Conservation (phyloP, 805 yeast species). For the Yarrowia alimentaria region DNA sequence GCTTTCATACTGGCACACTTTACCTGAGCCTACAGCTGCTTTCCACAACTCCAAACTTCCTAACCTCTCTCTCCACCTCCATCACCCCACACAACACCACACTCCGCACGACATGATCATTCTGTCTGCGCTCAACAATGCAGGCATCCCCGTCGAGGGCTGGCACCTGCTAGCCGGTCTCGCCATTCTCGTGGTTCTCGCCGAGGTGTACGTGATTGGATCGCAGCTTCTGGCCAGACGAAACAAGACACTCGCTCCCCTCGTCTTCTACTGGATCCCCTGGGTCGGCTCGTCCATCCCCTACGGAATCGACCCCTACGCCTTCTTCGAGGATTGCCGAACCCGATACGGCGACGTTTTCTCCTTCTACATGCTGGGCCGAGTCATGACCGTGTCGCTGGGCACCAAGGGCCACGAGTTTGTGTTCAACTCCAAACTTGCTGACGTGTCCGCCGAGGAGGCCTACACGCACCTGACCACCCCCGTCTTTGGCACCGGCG, state of each 20-base stretch:
- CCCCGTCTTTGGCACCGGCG: constrained; percentile 98
- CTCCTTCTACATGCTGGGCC: constrained; percentile 85
- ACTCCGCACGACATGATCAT: constrained; percentile 16
- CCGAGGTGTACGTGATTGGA: constrained; percentile 18
- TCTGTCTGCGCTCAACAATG: constrained; percentile 20
- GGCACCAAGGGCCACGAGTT: constrained; percentile 99
- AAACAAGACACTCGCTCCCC: constrained; percentile 68
- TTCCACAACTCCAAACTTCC: too few species aligned
- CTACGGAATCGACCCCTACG: constrained; percentile 93
- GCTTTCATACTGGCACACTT: background rate
- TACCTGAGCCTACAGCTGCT: constrained; percentile 10
- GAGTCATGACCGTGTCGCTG: constrained; percentile 88
- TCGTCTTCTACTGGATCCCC: constrained; percentile 90
- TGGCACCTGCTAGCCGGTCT: constrained; percentile 23
- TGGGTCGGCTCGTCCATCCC: constrained; percentile 90
- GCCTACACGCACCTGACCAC: constrained; percentile 96
- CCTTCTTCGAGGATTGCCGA: constrained; percentile 77
- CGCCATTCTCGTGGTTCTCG: constrained; percentile 12
- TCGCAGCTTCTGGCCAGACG: constrained; percentile 25
- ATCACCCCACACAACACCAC: background rate
- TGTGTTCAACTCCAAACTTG: constrained; percentile 82
- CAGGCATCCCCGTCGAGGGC: constrained; percentile 25
- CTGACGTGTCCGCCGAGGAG: constrained; percentile 92
- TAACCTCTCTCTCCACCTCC: too few species aligned
- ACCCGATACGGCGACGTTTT: constrained; percentile 88